phyloP scores from a whole-genome alignment of 179 eudicot genomes.

The Spergularia azorica region DNA sequence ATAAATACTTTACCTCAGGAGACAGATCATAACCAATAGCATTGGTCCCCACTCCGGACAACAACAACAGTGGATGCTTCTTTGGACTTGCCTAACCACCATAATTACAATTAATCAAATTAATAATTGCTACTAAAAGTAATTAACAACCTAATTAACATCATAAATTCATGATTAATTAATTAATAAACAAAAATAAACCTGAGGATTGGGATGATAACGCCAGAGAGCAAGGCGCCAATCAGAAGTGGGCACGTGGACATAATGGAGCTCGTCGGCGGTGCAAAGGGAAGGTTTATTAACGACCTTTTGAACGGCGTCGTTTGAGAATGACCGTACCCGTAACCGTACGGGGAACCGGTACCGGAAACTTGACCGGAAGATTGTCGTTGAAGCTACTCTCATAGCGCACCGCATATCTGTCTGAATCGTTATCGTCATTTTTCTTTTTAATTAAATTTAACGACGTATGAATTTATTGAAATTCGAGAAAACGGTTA shows the following conservation, averaged over 20 bases:
- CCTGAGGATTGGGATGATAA: conserved; percentile 45
- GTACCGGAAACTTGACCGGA: conserved; percentile 15
- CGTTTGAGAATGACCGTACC: conserved; percentile 34
- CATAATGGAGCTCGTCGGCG: conserved; percentile 58
- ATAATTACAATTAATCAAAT: conserved; percentile 1
- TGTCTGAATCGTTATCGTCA: conserved; percentile 17
- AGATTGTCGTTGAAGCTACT: conserved; percentile 27
- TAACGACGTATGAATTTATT: no score
- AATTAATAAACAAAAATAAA: not conserved
- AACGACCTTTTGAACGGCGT: conserved; percentile 27
- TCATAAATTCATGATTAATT: not conserved
- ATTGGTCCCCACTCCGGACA: conserved; percentile 97
- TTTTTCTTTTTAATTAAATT: not conserved
- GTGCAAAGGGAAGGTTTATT: conserved; percentile 48
- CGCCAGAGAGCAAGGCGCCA: conserved; percentile 64
- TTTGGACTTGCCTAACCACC: conserved; percentile 56
- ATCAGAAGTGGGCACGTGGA: conserved; percentile 38
- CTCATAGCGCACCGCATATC: conserved; percentile 39
- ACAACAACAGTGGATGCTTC: conserved; percentile 83
- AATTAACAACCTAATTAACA: not conserved
- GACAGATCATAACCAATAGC: conserved; percentile 95
- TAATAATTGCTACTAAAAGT: not conserved
- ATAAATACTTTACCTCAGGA: conserved; percentile 27
- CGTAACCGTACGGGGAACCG: conserved; percentile 6
- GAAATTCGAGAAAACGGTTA: no score